Conservation (phyloP, 495 filamentous ascomycete species). For the Neurospora sp. region DNA sequence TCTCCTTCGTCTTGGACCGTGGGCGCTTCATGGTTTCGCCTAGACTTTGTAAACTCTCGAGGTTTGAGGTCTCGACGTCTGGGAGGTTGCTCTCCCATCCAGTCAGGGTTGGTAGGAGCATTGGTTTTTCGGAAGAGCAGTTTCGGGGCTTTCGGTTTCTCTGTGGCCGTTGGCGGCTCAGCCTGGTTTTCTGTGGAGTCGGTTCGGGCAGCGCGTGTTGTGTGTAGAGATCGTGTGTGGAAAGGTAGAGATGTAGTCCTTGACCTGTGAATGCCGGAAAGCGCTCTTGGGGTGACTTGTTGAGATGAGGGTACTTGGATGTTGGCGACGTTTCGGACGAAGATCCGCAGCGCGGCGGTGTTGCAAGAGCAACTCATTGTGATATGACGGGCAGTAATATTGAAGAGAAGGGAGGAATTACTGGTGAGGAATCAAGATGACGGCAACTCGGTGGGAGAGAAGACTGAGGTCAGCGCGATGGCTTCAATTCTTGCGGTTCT, state of each 20-base stretch:
- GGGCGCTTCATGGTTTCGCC: not conserved
- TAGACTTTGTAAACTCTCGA: not conserved
- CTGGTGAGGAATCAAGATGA: not conserved
- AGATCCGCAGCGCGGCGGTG: conserved; percentile 34
- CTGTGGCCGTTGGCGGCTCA: not conserved
- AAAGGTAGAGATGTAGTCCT: not conserved
- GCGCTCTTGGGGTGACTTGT: conserved; percentile 2
- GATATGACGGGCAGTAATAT: no score
- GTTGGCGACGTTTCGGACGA: conserved; percentile 38
- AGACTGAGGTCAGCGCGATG: not conserved
- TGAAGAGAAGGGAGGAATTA: not conserved
- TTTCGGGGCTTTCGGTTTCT: not conserved
- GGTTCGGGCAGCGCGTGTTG: not conserved
- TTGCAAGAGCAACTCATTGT: conserved; percentile 40
- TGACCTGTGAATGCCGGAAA: not conserved
- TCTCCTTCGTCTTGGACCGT: not conserved
- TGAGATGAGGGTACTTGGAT: conserved; percentile 22
- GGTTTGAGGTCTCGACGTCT: not conserved
- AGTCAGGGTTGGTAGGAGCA: not conserved
- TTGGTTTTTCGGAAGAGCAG: not conserved
- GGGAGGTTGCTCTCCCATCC: not conserved
- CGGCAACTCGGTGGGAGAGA: not conserved
- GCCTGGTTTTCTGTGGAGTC: not conserved
- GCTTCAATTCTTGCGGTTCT: not conserved
- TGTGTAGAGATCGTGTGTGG: not conserved